phyloP scores from a whole-genome alignment of 1,284 basidiomycete species.

The Cryptococcus jaspeensis region DNA sequence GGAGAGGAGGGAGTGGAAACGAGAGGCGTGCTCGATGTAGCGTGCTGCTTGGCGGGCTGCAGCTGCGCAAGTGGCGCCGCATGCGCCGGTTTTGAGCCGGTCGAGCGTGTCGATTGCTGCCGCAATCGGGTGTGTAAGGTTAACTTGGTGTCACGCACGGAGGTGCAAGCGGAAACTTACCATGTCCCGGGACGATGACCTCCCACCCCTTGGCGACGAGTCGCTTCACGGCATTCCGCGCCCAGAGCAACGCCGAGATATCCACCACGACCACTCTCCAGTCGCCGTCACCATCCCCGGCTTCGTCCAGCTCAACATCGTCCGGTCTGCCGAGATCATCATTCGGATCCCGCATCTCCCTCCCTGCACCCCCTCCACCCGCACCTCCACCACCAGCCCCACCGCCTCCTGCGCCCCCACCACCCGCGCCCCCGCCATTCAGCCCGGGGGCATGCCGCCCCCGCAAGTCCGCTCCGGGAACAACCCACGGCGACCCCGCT shows the following conservation, averaged over 20 bases:
- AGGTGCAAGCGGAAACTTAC: conserved; percentile 54
- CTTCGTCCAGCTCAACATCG: conserved; percentile 13
- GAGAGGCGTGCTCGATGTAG: conserved; percentile 49
- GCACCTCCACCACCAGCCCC: not conserved
- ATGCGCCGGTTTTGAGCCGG: conserved; percentile 82
- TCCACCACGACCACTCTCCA: conserved; percentile 75
- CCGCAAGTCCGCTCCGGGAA: no score
- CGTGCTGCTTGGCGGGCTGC: conserved; percentile 59
- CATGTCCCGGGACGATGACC: conserved; percentile 81
- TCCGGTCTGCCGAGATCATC: conserved; percentile 19
- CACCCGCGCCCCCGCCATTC: no score
- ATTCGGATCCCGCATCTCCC: conserved; percentile 5
- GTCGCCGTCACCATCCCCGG: conserved; percentile 18
- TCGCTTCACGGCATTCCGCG: conserved; percentile 72
- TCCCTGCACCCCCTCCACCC: not conserved
- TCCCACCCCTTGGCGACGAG: conserved; percentile 67
- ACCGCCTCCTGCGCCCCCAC: no score
- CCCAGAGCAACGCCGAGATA: conserved; percentile 81
- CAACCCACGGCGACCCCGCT: no score
- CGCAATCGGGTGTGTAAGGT: not conserved
- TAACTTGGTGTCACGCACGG: not conserved
- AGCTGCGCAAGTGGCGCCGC: conserved; percentile 63
- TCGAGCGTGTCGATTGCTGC: conserved; percentile 88
- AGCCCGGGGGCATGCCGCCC: no score
- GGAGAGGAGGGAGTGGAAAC: conserved; percentile 32